phyloP scores from a whole-genome alignment of 2,329 filamentous ascomycete genomes.

The Cercospora beticola region DNA sequence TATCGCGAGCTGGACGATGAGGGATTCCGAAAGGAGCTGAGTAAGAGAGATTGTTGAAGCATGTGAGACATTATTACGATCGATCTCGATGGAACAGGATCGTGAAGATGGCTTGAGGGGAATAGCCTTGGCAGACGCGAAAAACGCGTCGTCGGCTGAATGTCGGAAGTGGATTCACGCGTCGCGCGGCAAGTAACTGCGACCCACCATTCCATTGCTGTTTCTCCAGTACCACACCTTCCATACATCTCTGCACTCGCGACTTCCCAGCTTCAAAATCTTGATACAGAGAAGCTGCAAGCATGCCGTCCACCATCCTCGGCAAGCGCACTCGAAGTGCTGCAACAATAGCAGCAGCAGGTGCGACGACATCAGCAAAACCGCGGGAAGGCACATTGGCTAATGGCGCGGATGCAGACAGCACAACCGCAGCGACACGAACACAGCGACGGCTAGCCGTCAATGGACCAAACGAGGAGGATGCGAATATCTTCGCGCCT shows the following conservation, averaged over 20 bases:
- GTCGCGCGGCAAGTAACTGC: slow-evolving; percentile 7
- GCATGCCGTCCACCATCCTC: slow-evolving; percentile 39
- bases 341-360: slow-evolving; percentile 36
- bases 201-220: not conserved
- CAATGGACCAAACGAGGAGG: slow-evolving; percentile 64
- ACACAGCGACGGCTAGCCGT: slow-evolving; percentile 47
- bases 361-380: slow-evolving; percentile 36
- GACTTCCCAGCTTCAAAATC: not conserved
- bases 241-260: not conserved
- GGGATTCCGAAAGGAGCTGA: not conserved
- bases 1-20: slow-evolving; percentile 14
- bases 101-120: slow-evolving; percentile 6
- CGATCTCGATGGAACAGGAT: not conserved
- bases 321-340: slow-evolving; percentile 50
- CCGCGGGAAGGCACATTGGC: slow-evolving; percentile 20
- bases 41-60: not conserved
- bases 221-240: slow-evolving; percentile 10
- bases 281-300: slow-evolving; percentile 26
- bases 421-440: slow-evolving; percentile 35
- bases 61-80: not conserved
- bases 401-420: slow-evolving; percentile 11
- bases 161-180: slow-evolving; percentile 13
- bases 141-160: slow-evolving; percentile 9
- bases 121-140: slow-evolving; percentile 7
- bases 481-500: slow-evolving; percentile 59